These are phyloP conservation scores for Lactarius hengduanensis DNA, from an alignment of 768 basidiomycete genomes.

Conservation along the genomic window DNA sequence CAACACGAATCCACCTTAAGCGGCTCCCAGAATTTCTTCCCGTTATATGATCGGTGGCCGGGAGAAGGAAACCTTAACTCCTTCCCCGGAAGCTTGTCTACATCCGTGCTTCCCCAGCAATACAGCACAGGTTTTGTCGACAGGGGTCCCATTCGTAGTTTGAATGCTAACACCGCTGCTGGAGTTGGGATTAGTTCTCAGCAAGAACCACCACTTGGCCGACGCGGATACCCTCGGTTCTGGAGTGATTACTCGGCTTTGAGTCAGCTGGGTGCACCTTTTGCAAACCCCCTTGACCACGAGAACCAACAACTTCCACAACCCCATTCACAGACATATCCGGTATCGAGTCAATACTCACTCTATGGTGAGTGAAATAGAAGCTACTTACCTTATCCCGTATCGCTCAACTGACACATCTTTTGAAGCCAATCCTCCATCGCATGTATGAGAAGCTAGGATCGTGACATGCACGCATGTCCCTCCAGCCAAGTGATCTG, in stretches of 20 bases:
- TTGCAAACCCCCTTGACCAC: slow-evolving; percentile 25
- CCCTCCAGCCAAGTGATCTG: background rate
- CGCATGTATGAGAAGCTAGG: slow-evolving; percentile 4
- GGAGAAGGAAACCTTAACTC: slow-evolving; percentile 30
- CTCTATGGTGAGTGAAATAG: slow-evolving; percentile 25
- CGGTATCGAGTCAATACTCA: slow-evolving; percentile 25
- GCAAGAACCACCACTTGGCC: slow-evolving; percentile 11
- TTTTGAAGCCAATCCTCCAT: slow-evolving; percentile 12
- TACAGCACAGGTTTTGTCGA: slow-evolving; percentile 73
- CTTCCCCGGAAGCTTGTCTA: slow-evolving; percentile 55
- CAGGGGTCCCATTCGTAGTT: slow-evolving; percentile 37
- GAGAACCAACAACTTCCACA: slow-evolving; percentile 21
- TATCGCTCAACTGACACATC: slow-evolving; percentile 2
- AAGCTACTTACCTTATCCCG: too few relatives aligned
- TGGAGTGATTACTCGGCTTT: slow-evolving; percentile 40
- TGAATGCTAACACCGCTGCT: slow-evolving; percentile 1
- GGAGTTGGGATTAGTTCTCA: slow-evolving; percentile 11
- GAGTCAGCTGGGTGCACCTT: slow-evolving; percentile 37
- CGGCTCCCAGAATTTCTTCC: slow-evolving; percentile 32
- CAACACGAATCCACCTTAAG: slow-evolving; percentile 16
- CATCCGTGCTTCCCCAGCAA: slow-evolving; percentile 69
- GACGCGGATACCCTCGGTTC: slow-evolving; percentile 37
- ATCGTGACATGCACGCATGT: background rate
- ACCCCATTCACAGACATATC: slow-evolving; percentile 20
- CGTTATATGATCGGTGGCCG: slow-evolving; percentile 50